phyloP scores from a whole-genome alignment of 108 stramenopile species.

The Pseudonitzschia pungens region DNA sequence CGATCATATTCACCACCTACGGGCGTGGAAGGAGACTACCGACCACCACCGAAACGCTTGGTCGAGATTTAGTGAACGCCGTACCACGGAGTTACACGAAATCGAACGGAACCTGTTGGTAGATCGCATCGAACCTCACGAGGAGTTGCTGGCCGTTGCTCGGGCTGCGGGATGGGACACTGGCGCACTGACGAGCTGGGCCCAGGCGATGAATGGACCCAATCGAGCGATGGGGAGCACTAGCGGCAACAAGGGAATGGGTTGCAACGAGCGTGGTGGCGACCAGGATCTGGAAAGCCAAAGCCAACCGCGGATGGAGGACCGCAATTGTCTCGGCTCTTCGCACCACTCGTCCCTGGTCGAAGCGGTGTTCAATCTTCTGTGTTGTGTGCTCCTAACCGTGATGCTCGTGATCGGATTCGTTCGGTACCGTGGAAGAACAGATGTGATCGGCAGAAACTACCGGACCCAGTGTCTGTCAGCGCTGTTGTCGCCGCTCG shows the following conservation, averaged over 20 bases:
- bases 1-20: neutral
- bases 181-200: conserved; percentile 2
- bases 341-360: neutral
- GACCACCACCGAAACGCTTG: neutral
- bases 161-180: conserved; percentile 9
- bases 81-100: neutral
- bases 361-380: neutral
- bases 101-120: conserved; percentile 9
- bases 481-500: conserved; percentile 57
- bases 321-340: neutral
- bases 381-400: neutral
- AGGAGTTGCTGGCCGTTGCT: neutral
- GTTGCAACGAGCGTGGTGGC: neutral
- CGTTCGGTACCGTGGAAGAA: neutral
- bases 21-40: neutral
- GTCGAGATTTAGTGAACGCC: neutral
- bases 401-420: neutral
- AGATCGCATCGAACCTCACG: neutral
- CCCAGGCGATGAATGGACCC: neutral
- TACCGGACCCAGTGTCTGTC: conserved; percentile 28
- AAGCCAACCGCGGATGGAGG: neutral
- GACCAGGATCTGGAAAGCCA: neutral
- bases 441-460: neutral
- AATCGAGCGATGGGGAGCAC: neutral
- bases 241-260: neutral